Percentiles rank a stretch among this genome's conserved stretches.
phyloP scores from a whole-genome alignment of 1,284 basidiomycete species.

The Leccinum angustisporum region DNA sequence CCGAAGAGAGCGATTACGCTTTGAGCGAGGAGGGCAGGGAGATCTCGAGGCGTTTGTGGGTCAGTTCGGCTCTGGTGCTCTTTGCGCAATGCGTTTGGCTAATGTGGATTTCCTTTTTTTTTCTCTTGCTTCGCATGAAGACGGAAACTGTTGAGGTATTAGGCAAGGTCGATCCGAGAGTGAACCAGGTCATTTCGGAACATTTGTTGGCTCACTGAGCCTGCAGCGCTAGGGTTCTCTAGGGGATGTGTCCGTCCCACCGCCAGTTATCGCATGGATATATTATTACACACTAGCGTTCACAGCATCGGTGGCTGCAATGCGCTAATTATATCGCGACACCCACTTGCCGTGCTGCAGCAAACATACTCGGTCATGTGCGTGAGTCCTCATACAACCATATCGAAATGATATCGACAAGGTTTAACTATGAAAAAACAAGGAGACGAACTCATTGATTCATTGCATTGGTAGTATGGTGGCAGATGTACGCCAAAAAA shows the following conservation, averaged over 20 bases:
- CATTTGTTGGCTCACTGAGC: conserved; percentile 17
- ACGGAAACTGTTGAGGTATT: conserved; percentile 27
- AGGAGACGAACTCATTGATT: neutral
- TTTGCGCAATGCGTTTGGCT: conserved; percentile 3
- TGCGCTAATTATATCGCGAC: neutral
- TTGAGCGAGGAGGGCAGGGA: conserved; percentile 29
- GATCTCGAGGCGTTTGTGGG: conserved; percentile 31
- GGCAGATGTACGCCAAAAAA: conserved; percentile 2
- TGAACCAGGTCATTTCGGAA: conserved; percentile 27
- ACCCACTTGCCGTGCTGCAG: neutral
- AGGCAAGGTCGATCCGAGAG: conserved; percentile 29
- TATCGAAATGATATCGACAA: too few relatives aligned
- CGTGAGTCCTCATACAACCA: too few relatives aligned
- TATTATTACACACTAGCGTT: too few relatives aligned
- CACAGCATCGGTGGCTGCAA: neutral
- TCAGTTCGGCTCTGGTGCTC: conserved; percentile 9
- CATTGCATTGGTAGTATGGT: neutral
- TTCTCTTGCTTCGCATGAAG: conserved; percentile 8
- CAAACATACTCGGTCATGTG: neutral
- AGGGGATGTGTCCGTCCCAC: neutral
- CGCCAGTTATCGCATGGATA: neutral
- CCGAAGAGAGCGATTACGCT: conserved; percentile 28
- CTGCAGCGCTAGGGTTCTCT: neutral
- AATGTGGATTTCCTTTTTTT: neutral
- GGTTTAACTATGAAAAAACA: too few relatives aligned